Conservation (phyloP, 2,329 filamentous ascomycete genomes). For the Cladorrhinum sp. region DNA sequence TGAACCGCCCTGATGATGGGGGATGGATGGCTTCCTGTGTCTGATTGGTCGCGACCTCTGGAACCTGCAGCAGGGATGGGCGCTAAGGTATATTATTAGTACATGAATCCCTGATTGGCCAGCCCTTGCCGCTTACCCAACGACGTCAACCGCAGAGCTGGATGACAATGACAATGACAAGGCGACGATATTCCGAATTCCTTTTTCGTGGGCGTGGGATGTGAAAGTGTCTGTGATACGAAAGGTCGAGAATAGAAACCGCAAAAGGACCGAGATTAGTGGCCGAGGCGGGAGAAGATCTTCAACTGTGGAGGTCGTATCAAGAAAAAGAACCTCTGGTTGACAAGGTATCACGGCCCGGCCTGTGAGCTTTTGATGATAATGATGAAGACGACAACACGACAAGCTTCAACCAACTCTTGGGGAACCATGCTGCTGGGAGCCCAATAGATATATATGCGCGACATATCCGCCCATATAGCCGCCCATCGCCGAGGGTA, state of each 20-base stretch:
- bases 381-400: background rate
- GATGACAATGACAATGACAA: background rate
- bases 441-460: background rate
- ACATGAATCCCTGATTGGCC: constrained; percentile 28
- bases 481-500: background rate
- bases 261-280: background rate
- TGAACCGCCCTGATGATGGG: constrained; percentile 22
- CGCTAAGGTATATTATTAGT: constrained; percentile 33
- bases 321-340: background rate
- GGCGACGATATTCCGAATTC: constrained; percentile 1
- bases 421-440: background rate
- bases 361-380: constrained; percentile 11
- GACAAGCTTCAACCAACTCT: background rate
- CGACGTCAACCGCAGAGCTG: constrained; percentile 14
- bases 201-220: background rate
- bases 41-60: constrained; percentile 24
- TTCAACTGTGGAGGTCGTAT: background rate
- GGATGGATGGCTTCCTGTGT: background rate
- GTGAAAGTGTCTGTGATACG: constrained; percentile 6
- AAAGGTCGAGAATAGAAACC: constrained; percentile 12
- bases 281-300: background rate
- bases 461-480: background rate
- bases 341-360: constrained; percentile 9
- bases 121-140: constrained; percentile 24
- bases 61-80: constrained; percentile 26